These are phyloP conservation scores for Streptanthus diversifolius DNA, from an alignment of 345 rosid species.

Conservation along the genomic window DNA sequence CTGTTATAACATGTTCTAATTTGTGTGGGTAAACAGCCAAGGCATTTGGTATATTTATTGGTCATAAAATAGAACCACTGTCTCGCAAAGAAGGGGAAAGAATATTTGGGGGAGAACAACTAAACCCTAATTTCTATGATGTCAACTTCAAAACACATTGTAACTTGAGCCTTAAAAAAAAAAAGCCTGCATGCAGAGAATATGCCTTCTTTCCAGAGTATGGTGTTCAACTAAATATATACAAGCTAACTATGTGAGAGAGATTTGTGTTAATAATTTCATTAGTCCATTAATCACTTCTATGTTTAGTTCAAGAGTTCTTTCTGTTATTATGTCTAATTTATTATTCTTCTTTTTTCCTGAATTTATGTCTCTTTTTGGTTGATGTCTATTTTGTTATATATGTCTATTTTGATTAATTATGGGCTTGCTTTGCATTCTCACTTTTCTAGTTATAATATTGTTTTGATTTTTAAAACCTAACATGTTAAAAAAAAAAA, in stretches of 20 bases:
- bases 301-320: not conserved
- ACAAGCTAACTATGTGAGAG: not conserved
- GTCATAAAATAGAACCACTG: conserved; percentile 19
- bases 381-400: no score
- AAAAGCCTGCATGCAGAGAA: conserved; percentile 30
- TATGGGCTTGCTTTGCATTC: no score
- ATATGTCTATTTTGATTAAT: no score
- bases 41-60: not conserved
- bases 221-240: not conserved
- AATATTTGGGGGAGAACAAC: conserved; percentile 34
- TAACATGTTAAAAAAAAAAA: no score
- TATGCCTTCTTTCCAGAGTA: conserved; percentile 11
- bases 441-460: no score
- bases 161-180: conserved; percentile 13
- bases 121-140: conserved; percentile 32
- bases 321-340: no score
- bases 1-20: not conserved
- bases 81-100: conserved; percentile 26
- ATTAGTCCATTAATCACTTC: not conserved
- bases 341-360: no score
- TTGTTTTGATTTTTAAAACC: no score
- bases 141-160: conserved; percentile 30
- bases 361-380: no score
- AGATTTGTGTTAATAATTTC: not conserved
- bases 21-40: not conserved